Evolutionary conservation across 2,329 filamentous ascomycete species (phyloP).

Genomic region (Fusarium beomiforme): DNA sequence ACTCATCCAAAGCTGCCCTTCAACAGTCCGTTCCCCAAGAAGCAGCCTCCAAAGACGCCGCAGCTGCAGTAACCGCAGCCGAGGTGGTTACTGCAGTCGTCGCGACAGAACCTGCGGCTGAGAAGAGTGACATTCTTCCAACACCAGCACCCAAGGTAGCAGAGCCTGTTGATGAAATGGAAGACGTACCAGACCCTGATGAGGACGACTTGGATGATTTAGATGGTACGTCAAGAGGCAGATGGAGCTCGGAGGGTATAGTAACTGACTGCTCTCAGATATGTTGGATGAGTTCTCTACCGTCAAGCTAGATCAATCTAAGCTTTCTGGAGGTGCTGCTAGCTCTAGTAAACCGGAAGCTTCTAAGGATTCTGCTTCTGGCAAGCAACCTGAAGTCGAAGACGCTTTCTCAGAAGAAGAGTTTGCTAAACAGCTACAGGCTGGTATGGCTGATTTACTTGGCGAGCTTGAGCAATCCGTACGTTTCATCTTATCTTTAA

Average conservation of each 20-base stretch:
- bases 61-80: conserved; percentile 8
- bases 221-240: conserved; percentile 67
- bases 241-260: too few relatives aligned
- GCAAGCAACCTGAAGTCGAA: conserved; percentile 37
- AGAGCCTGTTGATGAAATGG: conserved; percentile 43
- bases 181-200: conserved; percentile 84
- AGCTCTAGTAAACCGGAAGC: conserved; percentile 46
- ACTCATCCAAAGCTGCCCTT: not conserved
- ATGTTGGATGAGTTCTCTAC: conserved; percentile 91
- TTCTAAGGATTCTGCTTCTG: conserved; percentile 47
- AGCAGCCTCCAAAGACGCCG: conserved; percentile 3
- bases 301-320: conserved; percentile 58
- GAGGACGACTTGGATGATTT: conserved; percentile 93
- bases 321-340: conserved; percentile 40
- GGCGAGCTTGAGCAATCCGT: conserved; percentile 73
- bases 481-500: conserved; percentile 40
- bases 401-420: conserved; percentile 74
- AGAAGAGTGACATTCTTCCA: conserved; percentile 8
- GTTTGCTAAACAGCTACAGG: conserved; percentile 87
- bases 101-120: conserved; percentile 15
- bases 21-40: not conserved
- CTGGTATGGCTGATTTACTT: conserved; percentile 86
- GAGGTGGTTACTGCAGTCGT: conserved; percentile 20
- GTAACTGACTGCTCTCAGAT: conserved; percentile 61
- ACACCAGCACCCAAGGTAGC: not conserved